Evolutionary conservation across 2,329 filamentous ascomycete species (phyloP), one percentile per base, ranked within the genome.

Genomic region (Trichophyton mentagrophytes): DNA sequence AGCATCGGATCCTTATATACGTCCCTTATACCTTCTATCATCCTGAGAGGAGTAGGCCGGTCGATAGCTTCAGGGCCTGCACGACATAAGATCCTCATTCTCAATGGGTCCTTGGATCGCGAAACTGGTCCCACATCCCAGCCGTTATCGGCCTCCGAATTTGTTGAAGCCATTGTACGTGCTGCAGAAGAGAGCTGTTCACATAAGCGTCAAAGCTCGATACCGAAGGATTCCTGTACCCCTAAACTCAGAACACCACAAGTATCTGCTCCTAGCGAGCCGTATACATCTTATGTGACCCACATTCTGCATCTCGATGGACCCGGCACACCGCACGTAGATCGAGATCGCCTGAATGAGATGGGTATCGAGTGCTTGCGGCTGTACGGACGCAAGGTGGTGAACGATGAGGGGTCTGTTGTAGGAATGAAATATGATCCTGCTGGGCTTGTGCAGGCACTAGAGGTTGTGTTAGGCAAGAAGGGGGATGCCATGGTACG

Each of bases 1-100:
- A 91, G 88, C 72, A 95, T 97, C 62, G 93, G 93, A n/a, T 91
- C 87, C 1, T 78, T 97, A 0, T 97, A 95, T 73, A 97, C 92
- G 0, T 92, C 88, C 3, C 83, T 97, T 38, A 80, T 96, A 1
- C 92, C 92, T 0, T 90, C 85, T 15, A 76, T 97, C 0, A 82
- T 97, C 3, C 80, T 96, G 5, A 81, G 84, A 25, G 88, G 87
- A 3, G 85, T 95, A 0, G 89, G 89, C 0, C 79, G 83, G 20
- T 83, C 84, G 0, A 78, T 89, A 22, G 75, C 80, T 1, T 73
- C 74, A 13, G 77, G 74, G 27, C 73, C 78, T 0, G 67, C 78
- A 0, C 76, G 82, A 6, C 82, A 85, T 68, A 95, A 93, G 71
- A 86, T 96, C 17, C 76, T 96, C 6, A 88, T 96, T 27, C 77